These are phyloP conservation scores for Fraxinus americana DNA, from an alignment of 257 asterid species.

Conservation along the genomic window DNA sequence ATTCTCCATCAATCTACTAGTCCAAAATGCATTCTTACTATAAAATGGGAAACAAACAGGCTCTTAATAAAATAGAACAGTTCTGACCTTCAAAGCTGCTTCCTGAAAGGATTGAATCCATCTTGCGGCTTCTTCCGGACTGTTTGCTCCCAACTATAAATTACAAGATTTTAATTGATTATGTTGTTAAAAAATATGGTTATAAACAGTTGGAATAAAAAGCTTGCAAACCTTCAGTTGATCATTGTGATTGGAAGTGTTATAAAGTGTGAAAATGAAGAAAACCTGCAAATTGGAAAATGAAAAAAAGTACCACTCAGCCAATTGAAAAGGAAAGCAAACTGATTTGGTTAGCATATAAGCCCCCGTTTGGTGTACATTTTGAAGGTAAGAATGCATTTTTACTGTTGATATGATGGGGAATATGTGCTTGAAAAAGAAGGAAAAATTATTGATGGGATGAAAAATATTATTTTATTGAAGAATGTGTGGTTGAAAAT, in stretches of 20 bases:
- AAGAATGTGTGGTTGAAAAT: too few species aligned
- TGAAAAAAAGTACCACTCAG: constrained; percentile 24
- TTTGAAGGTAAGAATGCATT: too few species aligned
- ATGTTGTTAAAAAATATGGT: constrained; percentile 19
- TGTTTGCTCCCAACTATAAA: constrained; percentile 88
- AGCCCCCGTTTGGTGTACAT: too few species aligned
- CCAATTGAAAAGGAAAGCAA: constrained; percentile 15
- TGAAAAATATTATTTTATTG: too few species aligned
- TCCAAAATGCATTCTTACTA: too few species aligned
- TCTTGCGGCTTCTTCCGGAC: constrained; percentile 97
- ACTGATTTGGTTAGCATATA: constrained; percentile 7
- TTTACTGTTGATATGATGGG: too few species aligned
- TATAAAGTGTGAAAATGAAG: constrained; percentile 66
- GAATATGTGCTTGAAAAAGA: too few species aligned
- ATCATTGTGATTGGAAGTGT: constrained; percentile 84
- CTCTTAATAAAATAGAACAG: constrained; percentile 22
- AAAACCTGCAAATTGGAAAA: constrained; percentile 49
- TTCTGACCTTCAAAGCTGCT: constrained; percentile 79
- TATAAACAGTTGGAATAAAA: constrained; percentile 16
- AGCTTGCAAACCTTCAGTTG: constrained; percentile 76
- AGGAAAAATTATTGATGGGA: too few species aligned
- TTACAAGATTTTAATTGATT: constrained; percentile 26
- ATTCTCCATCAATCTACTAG: too few species aligned
- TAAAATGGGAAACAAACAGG: too few species aligned
- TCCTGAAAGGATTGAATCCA: constrained; percentile 93